Evolutionary conservation across 179 eudicot genomes (phyloP).

Genomic region (Vitellaria paradoxa): DNA sequence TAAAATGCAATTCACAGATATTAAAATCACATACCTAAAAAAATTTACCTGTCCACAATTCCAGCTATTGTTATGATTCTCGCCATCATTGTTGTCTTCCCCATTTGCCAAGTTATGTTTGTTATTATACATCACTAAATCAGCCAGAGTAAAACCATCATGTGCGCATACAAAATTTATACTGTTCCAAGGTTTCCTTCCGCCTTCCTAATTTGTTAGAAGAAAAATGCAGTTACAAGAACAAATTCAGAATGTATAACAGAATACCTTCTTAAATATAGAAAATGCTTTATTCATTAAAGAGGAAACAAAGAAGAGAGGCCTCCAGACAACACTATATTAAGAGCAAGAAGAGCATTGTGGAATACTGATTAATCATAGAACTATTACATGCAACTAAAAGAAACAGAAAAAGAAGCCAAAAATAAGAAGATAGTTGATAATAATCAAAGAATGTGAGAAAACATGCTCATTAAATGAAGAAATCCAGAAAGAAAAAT

Average conservation of each 20-base stretch:
- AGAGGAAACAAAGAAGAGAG: background rate
- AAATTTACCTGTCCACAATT: slow-evolving; percentile 85
- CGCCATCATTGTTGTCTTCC: slow-evolving; percentile 94
- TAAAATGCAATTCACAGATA: background rate
- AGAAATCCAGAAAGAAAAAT: slow-evolving; percentile 5
- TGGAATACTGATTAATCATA: background rate
- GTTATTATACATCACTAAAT: slow-evolving; percentile 80
- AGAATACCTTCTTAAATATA: background rate
- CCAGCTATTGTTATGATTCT: slow-evolving; percentile 96
- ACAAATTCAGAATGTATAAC: background rate
- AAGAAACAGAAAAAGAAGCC: background rate
- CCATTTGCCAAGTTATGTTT: slow-evolving; percentile 94
- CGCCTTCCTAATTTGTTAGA: slow-evolving; percentile 58
- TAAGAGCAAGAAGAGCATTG: background rate
- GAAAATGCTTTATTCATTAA: background rate
- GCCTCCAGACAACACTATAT: background rate
- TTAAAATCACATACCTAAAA: slow-evolving; percentile 7
- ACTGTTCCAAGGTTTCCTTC: slow-evolving; percentile 99
- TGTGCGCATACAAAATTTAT: slow-evolving; percentile 90
- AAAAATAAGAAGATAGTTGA: background rate
- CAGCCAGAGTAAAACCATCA: slow-evolving; percentile 96
- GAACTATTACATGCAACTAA: background rate
- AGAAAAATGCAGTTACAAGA: background rate
- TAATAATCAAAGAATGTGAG: background rate
- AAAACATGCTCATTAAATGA: background rate